phyloP scores from a whole-genome alignment of 495 filamentous ascomycete genomes.

The Elasticomyces elasticus region DNA sequence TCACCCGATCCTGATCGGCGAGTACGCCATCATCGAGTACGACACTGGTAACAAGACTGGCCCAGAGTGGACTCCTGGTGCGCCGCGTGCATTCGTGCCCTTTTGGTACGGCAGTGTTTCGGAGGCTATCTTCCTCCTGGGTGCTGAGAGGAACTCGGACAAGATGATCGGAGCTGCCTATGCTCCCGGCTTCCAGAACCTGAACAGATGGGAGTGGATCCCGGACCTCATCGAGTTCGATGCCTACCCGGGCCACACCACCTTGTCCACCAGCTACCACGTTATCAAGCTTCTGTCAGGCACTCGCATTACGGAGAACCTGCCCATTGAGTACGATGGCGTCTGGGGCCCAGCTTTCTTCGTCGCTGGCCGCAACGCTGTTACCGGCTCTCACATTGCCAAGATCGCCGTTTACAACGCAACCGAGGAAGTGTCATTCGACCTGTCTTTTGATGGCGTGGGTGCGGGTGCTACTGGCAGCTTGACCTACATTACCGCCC shows the following conservation, averaged over 20 bases:
- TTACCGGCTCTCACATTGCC: slow-evolving; percentile 38
- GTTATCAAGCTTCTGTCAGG: slow-evolving; percentile 37
- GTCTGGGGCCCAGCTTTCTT: slow-evolving; percentile 45
- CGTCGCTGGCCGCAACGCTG: slow-evolving; percentile 40
- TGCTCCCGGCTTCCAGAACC: slow-evolving; percentile 29
- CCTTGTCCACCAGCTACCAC: slow-evolving; percentile 38
- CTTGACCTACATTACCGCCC: slow-evolving; percentile 50
- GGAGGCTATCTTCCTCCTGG: slow-evolving; percentile 59
- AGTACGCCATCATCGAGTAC: slow-evolving; percentile 37
- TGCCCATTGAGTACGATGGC: slow-evolving; percentile 37
- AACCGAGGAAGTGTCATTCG: slow-evolving; percentile 40
- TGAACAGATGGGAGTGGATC: slow-evolving; percentile 30
- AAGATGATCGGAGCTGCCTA: slow-evolving; percentile 33
- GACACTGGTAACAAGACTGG: slow-evolving; percentile 18
- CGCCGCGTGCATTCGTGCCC: slow-evolving; percentile 24
- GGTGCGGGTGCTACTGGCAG: slow-evolving; percentile 36
- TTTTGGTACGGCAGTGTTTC: slow-evolving; percentile 51
- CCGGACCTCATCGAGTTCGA: slow-evolving; percentile 30
- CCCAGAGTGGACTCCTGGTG: slow-evolving; percentile 2
- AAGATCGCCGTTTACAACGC: slow-evolving; percentile 61
- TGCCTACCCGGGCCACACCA: slow-evolving; percentile 24
- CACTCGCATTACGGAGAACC: slow-evolving; percentile 46
- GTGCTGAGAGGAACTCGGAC: slow-evolving; percentile 56
- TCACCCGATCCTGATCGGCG: slow-evolving; percentile 21
- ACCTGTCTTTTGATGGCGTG: slow-evolving; percentile 46